Evolutionary conservation across 306 rosid species (phyloP).

Genomic region (Purshia tridentata): DNA sequence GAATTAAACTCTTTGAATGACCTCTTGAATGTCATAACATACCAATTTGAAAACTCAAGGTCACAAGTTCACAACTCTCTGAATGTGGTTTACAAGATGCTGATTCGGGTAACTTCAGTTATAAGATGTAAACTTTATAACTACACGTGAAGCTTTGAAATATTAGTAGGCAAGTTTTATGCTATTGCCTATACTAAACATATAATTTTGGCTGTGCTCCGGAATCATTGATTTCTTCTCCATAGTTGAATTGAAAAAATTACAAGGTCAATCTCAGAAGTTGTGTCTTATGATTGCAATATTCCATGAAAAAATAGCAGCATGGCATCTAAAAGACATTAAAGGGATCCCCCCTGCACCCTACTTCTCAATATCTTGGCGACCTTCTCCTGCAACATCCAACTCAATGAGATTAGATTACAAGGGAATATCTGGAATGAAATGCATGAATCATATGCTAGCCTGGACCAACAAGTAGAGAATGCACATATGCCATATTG

Average conservation of each 20-base stretch:
- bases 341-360: background rate
- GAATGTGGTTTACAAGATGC: background rate
- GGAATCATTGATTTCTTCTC: background rate
- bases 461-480: background rate
- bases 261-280: background rate
- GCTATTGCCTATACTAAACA: background rate
- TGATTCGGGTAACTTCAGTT: background rate
- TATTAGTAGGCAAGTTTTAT: background rate
- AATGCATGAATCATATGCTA: background rate
- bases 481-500: background rate
- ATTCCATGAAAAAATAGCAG: background rate
- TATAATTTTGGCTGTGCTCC: background rate
- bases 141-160: background rate
- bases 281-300: background rate
- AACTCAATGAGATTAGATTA: background rate
- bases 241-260: background rate
- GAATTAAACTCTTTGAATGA: background rate
- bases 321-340: background rate
- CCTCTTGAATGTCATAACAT: background rate
- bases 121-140: background rate
- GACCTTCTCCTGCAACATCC: constrained; percentile 21
- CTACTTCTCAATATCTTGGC: constrained; percentile 4
- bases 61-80: background rate
- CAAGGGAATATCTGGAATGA: background rate
- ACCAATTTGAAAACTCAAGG: background rate